These are phyloP conservation scores for Conticribra guillardii DNA, from an alignment of 108 stramenopile species.

Conservation along the genomic window DNA sequence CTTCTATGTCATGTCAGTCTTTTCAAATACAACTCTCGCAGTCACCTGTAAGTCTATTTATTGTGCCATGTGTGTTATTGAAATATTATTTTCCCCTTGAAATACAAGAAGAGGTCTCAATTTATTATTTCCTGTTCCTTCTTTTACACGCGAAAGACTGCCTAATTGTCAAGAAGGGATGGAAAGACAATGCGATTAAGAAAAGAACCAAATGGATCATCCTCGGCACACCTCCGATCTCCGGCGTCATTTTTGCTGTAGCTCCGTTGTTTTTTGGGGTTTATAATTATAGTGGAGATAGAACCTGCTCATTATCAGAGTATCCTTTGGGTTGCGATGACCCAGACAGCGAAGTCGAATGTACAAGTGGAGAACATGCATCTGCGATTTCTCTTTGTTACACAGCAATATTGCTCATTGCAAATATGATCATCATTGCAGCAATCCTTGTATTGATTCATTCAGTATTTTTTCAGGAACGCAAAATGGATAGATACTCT, in stretches of 20 bases:
- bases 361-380: neutral
- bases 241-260: conserved; percentile 15
- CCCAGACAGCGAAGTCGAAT: neutral
- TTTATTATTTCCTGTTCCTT: neutral
- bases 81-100: too few relatives aligned
- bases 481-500: conserved; percentile 13
- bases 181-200: conserved; percentile 22
- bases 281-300: conserved; percentile 27
- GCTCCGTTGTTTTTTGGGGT: conserved; percentile 15
- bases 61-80: too few relatives aligned
- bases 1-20: conserved; percentile 23
- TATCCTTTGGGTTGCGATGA: conserved; percentile 31
- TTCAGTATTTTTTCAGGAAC: conserved; percentile 13
- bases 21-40: conserved; percentile 21
- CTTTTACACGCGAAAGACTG: conserved; percentile 1
- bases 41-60: too few relatives aligned
- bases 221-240: conserved; percentile 11
- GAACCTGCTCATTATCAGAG: conserved; percentile 32
- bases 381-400: neutral
- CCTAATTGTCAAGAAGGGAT: conserved; percentile 15
- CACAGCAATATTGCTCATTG: neutral
- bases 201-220: conserved; percentile 1
- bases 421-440: neutral
- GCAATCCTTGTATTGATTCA: neutral
- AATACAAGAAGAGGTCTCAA: too few relatives aligned